phyloP scores from a whole-genome alignment of 371 early-diverging fungal species.

The Sporodiniella umbellata region DNA sequence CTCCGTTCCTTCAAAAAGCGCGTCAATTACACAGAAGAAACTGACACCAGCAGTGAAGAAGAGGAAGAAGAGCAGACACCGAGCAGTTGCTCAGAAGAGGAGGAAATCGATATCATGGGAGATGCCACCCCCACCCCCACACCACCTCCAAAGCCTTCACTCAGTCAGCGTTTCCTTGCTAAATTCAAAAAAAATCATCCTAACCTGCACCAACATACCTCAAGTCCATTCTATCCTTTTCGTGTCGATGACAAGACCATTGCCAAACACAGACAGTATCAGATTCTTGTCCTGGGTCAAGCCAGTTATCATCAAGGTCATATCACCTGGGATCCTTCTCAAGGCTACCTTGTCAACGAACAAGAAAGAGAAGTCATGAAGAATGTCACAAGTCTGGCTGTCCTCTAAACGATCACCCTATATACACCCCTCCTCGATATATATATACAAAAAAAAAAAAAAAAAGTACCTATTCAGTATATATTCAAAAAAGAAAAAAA shows the following conservation, averaged over 20 bases:
- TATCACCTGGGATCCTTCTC: conserved; percentile 22
- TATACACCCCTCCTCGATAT: no score
- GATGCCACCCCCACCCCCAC: no score
- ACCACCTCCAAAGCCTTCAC: neutral
- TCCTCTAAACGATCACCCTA: conserved; percentile 17
- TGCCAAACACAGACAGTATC: conserved; percentile 43
- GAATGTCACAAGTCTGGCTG: conserved; percentile 28
- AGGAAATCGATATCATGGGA: conserved; percentile 8
- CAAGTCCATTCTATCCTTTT: conserved; percentile 30
- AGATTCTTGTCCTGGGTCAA: conserved; percentile 38
- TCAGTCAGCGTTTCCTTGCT: conserved; percentile 2
- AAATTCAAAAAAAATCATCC: conserved; percentile 6
- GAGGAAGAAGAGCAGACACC: neutral
- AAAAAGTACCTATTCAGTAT: no score
- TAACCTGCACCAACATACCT: conserved; percentile 10
- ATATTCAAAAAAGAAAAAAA: no score
- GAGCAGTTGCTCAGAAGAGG: conserved; percentile 5
- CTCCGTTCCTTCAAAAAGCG: conserved; percentile 23
- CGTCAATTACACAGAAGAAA: conserved; percentile 3
- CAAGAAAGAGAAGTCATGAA: conserved; percentile 38
- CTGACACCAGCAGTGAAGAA: conserved; percentile 4
- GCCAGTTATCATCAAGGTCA: conserved; percentile 27
- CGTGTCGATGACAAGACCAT: conserved; percentile 42
- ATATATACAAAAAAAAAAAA: no score
- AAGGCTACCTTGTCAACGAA: conserved; percentile 31